Evolutionary conservation across 805 yeast genomes (phyloP).

Genomic region (Metschnikowia kunwiensis): DNA sequence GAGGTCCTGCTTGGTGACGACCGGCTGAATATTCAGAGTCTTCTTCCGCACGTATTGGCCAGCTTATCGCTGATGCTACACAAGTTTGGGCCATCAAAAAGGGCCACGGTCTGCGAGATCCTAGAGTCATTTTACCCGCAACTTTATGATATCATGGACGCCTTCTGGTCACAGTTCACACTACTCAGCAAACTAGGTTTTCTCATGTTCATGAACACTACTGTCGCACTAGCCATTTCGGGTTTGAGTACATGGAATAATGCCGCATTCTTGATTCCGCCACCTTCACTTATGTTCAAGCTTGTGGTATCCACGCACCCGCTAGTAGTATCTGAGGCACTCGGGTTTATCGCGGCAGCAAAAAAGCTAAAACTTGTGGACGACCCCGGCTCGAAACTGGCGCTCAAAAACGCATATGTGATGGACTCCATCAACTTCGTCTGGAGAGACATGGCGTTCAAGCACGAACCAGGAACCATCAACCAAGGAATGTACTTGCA

Average conservation of each 20-base stretch:
- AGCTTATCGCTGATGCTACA: neutral
- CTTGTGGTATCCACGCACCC: slow-evolving; percentile 44
- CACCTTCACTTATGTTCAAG: slow-evolving; percentile 38
- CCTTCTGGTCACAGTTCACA: neutral
- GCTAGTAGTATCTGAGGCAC: slow-evolving; percentile 41
- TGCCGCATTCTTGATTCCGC: slow-evolving; percentile 16
- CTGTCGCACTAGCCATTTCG: neutral
- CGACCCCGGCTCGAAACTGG: slow-evolving; percentile 20
- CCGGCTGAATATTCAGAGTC: neutral
- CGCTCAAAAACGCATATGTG: slow-evolving; percentile 47
- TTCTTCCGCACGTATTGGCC: neutral
- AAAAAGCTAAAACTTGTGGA: slow-evolving; percentile 30
- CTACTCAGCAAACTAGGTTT: slow-evolving; percentile 4
- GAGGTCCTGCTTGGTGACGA: neutral
- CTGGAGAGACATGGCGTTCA: slow-evolving; percentile 56
- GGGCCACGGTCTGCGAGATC: neutral
- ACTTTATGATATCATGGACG: slow-evolving; percentile 1
- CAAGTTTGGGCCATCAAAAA: neutral
- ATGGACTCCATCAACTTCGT: slow-evolving; percentile 54
- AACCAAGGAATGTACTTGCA: slow-evolving; percentile 41
- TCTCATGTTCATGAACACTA: slow-evolving; percentile 1
- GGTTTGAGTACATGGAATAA: neutral
- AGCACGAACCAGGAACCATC: slow-evolving; percentile 28
- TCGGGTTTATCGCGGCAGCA: slow-evolving; percentile 45
- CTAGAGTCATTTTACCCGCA: slow-evolving; percentile 1